Conservation (phyloP, 306 rosid species). For the Mucuna pruriens region DNA sequence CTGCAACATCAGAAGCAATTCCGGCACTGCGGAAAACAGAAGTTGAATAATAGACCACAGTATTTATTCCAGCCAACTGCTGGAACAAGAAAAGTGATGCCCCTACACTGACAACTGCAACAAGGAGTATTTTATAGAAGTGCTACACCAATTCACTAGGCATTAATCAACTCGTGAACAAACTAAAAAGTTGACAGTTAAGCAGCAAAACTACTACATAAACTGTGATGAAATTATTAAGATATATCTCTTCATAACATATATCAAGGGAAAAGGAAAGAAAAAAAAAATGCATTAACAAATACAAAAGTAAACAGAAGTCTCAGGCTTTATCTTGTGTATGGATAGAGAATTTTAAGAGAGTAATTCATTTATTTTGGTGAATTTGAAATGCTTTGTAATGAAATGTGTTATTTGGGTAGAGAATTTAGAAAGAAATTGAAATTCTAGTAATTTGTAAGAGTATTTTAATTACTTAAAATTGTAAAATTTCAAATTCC, state of each 20-base stretch:
- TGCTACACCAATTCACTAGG: conserved; percentile 18
- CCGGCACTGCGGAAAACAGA: conserved; percentile 95
- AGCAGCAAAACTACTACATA: not conserved
- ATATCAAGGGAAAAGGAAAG: not conserved
- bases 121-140: conserved; percentile 37
- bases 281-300: not conserved
- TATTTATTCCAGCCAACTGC: conserved; percentile 96
- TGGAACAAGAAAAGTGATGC: conserved; percentile 87
- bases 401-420: too few species aligned
- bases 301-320: not conserved
- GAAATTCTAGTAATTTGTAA: too few species aligned
- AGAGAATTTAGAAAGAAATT: too few species aligned
- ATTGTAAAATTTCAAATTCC: too few species aligned
- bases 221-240: not conserved
- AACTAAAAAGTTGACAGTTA: not conserved
- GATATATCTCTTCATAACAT: not conserved
- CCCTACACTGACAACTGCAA: conserved; percentile 90
- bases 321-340: not conserved
- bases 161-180: not conserved
- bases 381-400: too few species aligned
- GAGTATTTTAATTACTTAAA: too few species aligned
- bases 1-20: conserved; percentile 92
- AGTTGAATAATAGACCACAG: conserved; percentile 94
- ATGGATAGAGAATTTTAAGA: too few species aligned
- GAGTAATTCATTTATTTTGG: too few species aligned